Conservation (phyloP, 768 basidiomycete genomes). For the Agrocybe pediades region DNA sequence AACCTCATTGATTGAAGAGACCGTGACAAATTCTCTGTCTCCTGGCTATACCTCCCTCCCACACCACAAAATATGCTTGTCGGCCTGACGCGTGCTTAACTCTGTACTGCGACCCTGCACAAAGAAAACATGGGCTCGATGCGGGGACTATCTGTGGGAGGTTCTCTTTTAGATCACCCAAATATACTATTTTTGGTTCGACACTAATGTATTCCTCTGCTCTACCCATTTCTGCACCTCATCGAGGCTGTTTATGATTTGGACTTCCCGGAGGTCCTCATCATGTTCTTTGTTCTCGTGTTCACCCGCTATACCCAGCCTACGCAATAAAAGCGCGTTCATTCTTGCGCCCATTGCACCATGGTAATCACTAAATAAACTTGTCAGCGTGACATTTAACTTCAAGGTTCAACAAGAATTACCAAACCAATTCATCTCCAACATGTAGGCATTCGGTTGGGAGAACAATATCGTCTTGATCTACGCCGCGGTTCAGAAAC, state of each 20-base stretch:
- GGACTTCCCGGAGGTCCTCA: constrained; percentile 37
- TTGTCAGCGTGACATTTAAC: neutral
- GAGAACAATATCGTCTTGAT: constrained; percentile 25
- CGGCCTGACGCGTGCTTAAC: neutral
- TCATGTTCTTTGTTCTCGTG: constrained; percentile 43
- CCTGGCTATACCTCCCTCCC: neutral
- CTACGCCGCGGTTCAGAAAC: constrained; percentile 24
- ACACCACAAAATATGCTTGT: neutral
- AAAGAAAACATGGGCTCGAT: neutral
- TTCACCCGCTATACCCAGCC: constrained; percentile 50
- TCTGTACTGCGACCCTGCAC: neutral
- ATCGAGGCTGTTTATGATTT: constrained; percentile 33
- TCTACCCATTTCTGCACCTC: constrained; percentile 19
- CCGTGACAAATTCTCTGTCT: neutral
- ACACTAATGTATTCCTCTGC: neutral
- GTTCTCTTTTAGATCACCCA: neutral
- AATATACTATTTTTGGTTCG: constrained; percentile 1
- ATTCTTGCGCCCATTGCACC: constrained; percentile 61
- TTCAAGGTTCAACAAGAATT: constrained; percentile 16
- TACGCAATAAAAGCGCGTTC: constrained; percentile 56
- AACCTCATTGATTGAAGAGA: constrained; percentile 22
- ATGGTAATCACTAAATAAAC: constrained; percentile 57
- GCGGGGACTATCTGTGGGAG: neutral
- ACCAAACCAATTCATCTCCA: constrained; percentile 76
- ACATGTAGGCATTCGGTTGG: constrained; percentile 62